These are phyloP conservation scores for Colletotrichum aenigma DNA, from an alignment of 2,329 filamentous ascomycete species.

Conservation along the genomic window DNA sequence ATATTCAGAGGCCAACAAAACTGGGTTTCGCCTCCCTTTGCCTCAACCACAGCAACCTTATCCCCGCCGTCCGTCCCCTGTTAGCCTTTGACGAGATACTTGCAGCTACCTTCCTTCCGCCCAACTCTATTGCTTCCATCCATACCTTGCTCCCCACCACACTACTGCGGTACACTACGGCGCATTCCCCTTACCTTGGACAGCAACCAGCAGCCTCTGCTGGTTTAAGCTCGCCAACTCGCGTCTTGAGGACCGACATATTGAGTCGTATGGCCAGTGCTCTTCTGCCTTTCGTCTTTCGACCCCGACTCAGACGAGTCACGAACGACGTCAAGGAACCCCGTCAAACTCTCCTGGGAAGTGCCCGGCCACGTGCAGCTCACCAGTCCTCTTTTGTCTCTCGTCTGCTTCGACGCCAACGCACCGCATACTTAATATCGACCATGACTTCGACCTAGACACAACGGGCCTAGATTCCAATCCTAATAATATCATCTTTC, in stretches of 20 bases:
- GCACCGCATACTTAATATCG: not conserved
- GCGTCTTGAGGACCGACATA: not conserved
- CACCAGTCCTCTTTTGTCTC: not conserved
- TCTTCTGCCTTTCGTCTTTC: not conserved
- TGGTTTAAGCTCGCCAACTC: not conserved
- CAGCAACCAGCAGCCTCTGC: not conserved
- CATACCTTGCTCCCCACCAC: not conserved
- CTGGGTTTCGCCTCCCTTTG: not conserved
- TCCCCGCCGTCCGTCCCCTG: not conserved
- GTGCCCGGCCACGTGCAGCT: not conserved
- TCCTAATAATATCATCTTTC: not conserved
- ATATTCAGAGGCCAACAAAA: not conserved
- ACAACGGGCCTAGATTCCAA: not conserved
- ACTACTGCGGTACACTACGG: not conserved
- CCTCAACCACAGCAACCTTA: constrained; percentile 8
- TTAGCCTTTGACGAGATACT: not conserved
- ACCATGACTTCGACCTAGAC: not conserved
- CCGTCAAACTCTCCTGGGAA: not conserved
- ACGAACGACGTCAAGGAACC: not conserved
- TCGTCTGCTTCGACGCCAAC: not conserved
- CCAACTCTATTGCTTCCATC: not conserved
- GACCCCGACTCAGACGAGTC: constrained; percentile 12
- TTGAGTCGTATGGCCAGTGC: not conserved
- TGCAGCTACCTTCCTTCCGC: not conserved
- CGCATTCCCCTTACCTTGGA: not conserved